Percentiles rank a stretch among this genome's conserved stretches.
These are phyloP conservation scores for Usnea hakonensis DNA, from an alignment of 495 filamentous ascomycete species.

Conservation along the genomic window DNA sequence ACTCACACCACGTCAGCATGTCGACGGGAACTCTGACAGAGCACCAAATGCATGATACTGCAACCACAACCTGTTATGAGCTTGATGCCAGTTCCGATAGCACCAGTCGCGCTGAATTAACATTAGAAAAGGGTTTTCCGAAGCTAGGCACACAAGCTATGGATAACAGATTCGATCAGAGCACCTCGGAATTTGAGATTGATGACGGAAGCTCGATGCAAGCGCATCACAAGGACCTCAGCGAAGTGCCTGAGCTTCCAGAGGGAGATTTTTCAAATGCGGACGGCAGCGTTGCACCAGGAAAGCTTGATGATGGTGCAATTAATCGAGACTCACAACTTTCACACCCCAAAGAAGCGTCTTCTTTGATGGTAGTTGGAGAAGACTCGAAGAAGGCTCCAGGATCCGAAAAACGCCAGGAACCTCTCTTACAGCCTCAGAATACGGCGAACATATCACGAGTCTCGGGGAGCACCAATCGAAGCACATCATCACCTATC, in stretches of 20 bases:
- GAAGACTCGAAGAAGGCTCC: background rate
- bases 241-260: constrained; percentile 14
- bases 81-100: constrained; percentile 2
- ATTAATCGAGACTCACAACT: background rate
- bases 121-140: background rate
- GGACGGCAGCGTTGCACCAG: background rate
- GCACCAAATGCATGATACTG: constrained; percentile 4
- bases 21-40: constrained; percentile 2
- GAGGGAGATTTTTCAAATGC: constrained; percentile 5
- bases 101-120: constrained; percentile 1
- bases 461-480: background rate
- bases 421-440: background rate
- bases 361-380: background rate
- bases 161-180: background rate
- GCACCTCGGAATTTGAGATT: background rate
- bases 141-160: background rate
- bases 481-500: background rate
- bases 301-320: background rate
- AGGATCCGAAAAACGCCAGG: background rate
- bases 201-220: background rate
- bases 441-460: background rate
- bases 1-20: constrained; percentile 10
- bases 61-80: constrained; percentile 2
- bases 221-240: constrained; percentile 9
- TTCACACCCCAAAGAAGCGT: background rate